Conservation (phyloP, 495 filamentous ascomycete genomes). For the Evansstolkia leycettana region DNA sequence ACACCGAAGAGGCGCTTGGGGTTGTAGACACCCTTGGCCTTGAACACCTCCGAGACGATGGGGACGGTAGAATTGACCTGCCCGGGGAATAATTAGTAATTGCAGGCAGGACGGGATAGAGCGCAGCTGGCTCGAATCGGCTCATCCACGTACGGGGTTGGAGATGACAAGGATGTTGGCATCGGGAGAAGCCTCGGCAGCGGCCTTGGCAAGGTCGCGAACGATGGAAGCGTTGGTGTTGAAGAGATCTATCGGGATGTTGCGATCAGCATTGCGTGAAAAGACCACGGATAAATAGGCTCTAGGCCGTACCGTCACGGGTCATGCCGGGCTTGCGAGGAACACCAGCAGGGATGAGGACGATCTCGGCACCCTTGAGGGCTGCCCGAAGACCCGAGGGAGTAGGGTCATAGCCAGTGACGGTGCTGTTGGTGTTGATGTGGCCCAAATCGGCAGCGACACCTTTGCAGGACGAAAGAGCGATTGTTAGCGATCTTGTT, state of each 20-base stretch:
- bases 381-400: slow-evolving; percentile 59
- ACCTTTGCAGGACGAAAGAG: slow-evolving; percentile 40
- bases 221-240: slow-evolving; percentile 99
- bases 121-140: too few species aligned
- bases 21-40: slow-evolving; percentile 88
- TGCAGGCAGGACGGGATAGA: background rate
- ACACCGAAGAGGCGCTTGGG: slow-evolving; percentile 98
- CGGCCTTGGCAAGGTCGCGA: slow-evolving; percentile 94
- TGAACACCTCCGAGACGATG: slow-evolving; percentile 94
- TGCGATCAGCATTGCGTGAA: too few species aligned
- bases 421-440: slow-evolving; percentile 96
- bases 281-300: background rate
- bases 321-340: slow-evolving; percentile 99
- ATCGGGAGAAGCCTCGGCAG: slow-evolving; percentile 75
- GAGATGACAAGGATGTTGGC: slow-evolving; percentile 96
- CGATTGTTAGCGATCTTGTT: background rate
- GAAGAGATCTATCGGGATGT: slow-evolving; percentile 64
- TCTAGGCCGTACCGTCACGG: slow-evolving; percentile 56
- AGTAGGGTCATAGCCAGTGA: slow-evolving; percentile 76
- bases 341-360: slow-evolving; percentile 96
- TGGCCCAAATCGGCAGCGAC: slow-evolving; percentile 95
- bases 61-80: slow-evolving; percentile 95
- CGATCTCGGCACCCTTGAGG: slow-evolving; percentile 79
- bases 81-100: slow-evolving; percentile 1
- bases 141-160: slow-evolving; percentile 58